phyloP scores from a whole-genome alignment of 768 basidiomycete genomes.

The Mycena olivaceomarginata region DNA sequence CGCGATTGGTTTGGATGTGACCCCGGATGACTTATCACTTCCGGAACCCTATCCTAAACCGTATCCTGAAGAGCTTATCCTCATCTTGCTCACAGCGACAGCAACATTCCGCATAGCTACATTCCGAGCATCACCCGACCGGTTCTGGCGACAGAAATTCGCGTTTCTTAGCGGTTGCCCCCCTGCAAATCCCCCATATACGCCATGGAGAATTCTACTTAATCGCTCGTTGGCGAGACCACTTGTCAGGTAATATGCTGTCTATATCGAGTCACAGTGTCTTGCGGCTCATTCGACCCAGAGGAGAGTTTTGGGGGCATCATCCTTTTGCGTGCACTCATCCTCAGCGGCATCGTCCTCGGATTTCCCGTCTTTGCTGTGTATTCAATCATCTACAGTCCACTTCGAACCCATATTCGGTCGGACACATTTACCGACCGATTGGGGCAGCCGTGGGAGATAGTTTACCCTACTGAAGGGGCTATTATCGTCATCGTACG shows the following conservation, averaged over 20 bases:
- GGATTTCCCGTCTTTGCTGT: neutral
- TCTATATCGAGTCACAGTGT: neutral
- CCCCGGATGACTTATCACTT: too few relatives aligned
- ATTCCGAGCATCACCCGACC: neutral
- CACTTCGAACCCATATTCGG: neutral
- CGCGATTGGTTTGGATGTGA: too few relatives aligned
- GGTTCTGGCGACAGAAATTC: conserved; percentile 12
- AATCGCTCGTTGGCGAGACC: conserved; percentile 9
- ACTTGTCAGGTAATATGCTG: neutral
- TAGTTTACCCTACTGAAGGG: too few relatives aligned
- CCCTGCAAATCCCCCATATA: conserved; percentile 3
- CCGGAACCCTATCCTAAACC: too few relatives aligned
- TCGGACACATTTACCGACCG: neutral
- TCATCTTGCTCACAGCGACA: neutral
- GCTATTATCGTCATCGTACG: neutral
- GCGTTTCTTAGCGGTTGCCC: conserved; percentile 1
- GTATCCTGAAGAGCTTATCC: neutral
- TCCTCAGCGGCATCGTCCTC: neutral
- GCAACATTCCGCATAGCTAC: neutral
- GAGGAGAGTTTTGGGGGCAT: neutral
- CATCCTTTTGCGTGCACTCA: neutral
- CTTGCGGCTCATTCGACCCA: neutral
- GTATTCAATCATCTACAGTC: neutral
- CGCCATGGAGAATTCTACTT: neutral
- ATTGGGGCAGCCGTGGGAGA: neutral